phyloP scores from a whole-genome alignment of 2,329 filamentous ascomycete genomes.

The Pseudogymnoascus sp. region DNA sequence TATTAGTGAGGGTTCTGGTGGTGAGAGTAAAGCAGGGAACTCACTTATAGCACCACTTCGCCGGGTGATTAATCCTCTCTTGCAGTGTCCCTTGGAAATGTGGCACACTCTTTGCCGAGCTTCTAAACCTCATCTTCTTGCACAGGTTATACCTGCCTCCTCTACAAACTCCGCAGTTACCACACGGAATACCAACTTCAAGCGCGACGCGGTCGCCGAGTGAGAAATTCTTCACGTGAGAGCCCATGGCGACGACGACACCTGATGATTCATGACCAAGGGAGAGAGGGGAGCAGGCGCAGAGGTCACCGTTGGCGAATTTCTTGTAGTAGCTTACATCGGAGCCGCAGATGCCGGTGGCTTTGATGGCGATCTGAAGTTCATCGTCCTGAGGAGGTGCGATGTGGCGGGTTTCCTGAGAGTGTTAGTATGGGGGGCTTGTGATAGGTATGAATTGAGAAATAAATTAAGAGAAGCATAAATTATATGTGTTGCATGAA shows the following conservation, averaged over 20 bases:
- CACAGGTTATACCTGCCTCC: slow-evolving; percentile 86
- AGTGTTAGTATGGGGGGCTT: background rate
- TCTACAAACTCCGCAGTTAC: slow-evolving; percentile 69
- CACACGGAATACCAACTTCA: slow-evolving; percentile 83
- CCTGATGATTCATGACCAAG: slow-evolving; percentile 71
- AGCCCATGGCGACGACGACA: slow-evolving; percentile 63
- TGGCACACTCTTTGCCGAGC: slow-evolving; percentile 53
- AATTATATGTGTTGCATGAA: background rate
- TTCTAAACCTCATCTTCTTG: slow-evolving; percentile 64
- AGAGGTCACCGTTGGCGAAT: slow-evolving; percentile 59
- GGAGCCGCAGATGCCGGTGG: slow-evolving; percentile 62
- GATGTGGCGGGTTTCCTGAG: slow-evolving; percentile 53
- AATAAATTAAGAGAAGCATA: slow-evolving; percentile 32
- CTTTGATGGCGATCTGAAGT: slow-evolving; percentile 54
- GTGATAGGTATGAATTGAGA: slow-evolving; percentile 37
- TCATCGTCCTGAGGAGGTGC: slow-evolving; percentile 53
- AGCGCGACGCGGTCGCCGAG: slow-evolving; percentile 81
- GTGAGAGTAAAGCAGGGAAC: slow-evolving; percentile 16
- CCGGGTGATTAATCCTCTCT: slow-evolving; percentile 54
- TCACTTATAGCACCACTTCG: slow-evolving; percentile 53
- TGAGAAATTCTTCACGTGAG: slow-evolving; percentile 52
- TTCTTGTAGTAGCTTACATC: slow-evolving; percentile 64
- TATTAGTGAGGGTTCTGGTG: background rate
- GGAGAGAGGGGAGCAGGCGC: slow-evolving; percentile 55
- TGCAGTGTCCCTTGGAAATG: slow-evolving; percentile 56